Evolutionary conservation across 345 rosid species (phyloP).

Genomic region (Eucalyptus melliodora): DNA sequence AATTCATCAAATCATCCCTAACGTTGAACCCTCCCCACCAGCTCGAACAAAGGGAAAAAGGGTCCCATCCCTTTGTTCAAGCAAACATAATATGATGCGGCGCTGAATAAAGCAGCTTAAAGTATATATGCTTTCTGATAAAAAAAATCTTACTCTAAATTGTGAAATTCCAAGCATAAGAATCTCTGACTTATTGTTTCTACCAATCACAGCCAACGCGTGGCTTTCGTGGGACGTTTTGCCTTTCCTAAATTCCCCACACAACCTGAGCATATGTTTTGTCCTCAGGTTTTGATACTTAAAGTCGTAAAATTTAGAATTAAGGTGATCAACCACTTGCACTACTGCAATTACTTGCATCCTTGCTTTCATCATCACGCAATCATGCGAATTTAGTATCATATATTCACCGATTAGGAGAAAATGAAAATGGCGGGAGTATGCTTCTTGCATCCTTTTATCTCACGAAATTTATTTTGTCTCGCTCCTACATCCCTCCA

Average conservation of each 20-base stretch:
- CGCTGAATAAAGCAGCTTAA: background rate
- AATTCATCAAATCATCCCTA: background rate
- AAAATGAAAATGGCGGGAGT: background rate
- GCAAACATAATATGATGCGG: background rate
- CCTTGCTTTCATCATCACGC: background rate
- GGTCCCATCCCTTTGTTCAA: background rate
- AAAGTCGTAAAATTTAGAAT: background rate
- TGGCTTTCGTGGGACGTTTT: background rate
- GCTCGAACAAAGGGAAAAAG: background rate
- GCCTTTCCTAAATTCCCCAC: background rate
- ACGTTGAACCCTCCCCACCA: background rate
- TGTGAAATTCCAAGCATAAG: background rate
- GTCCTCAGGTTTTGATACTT: background rate
- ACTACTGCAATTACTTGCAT: background rate
- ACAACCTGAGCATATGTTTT: background rate
- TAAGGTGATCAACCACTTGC: background rate
- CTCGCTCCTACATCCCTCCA: accelerated
- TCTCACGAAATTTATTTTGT: background rate
- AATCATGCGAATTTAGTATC: background rate
- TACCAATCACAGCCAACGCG: background rate
- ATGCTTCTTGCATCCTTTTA: background rate
- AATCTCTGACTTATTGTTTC: background rate
- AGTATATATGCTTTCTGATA: background rate
- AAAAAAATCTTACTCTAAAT: background rate
- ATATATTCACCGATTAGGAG: background rate